Percentiles rank a stretch among this genome's conserved stretches.
Conservation (phyloP, 495 filamentous ascomycete genomes). For the Penicillium paradoxum region DNA sequence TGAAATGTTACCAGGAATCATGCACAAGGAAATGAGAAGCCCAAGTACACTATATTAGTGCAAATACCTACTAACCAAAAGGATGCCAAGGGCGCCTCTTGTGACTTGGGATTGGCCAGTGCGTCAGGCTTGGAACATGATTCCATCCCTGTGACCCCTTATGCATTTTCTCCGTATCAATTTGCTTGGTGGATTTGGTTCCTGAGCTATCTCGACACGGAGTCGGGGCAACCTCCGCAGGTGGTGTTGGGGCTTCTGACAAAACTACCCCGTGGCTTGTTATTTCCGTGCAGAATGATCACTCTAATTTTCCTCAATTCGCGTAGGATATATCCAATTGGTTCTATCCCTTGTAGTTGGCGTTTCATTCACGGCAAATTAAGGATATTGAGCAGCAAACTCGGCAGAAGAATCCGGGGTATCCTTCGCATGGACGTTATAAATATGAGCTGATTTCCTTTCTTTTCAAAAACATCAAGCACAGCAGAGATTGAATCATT, state of each 20-base stretch:
- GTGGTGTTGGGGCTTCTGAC: conserved; percentile 14
- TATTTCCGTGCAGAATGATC: not conserved
- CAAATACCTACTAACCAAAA: not conserved
- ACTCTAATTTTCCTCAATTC: not conserved
- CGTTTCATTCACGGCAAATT: too few relatives aligned
- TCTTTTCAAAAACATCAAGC: too few relatives aligned
- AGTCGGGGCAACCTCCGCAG: not conserved
- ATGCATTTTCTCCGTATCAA: not conserved
- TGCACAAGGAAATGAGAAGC: not conserved
- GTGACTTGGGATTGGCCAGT: not conserved
- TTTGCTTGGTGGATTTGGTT: not conserved
- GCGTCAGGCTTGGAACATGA: not conserved
- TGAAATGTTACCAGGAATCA: too few relatives aligned
- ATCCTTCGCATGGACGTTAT: not conserved
- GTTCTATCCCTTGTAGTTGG: not conserved
- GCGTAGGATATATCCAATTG: not conserved
- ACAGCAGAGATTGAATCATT: too few relatives aligned
- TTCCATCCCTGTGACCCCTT: not conserved
- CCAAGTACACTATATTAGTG: not conserved
- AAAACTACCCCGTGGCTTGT: not conserved
- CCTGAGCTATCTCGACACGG: conserved; percentile 12
- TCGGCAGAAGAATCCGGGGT: not conserved
- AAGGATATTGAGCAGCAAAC: not conserved
- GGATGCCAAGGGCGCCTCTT: conserved; percentile 3
- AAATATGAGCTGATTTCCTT: too few relatives aligned